phyloP scores from a whole-genome alignment of 192 early-diverging fungal species.

The Rhizoclosmatium globosum region DNA sequence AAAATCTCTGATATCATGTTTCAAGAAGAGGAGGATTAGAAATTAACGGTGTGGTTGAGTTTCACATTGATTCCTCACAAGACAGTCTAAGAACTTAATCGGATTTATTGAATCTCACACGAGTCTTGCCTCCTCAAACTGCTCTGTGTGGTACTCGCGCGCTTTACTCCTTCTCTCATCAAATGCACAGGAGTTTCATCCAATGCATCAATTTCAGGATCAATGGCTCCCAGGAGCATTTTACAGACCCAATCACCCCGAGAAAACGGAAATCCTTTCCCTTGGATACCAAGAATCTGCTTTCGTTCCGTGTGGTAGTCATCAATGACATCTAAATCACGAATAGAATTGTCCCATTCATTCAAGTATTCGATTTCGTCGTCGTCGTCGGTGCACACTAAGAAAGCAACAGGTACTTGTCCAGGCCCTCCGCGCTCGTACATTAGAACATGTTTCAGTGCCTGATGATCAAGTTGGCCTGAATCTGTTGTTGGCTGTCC shows the following conservation, averaged over 20 bases:
- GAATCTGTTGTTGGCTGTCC: constrained; percentile 22
- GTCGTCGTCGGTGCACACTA: constrained; percentile 35
- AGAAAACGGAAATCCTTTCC: constrained; percentile 21
- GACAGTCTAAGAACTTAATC: no score
- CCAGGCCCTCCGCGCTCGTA: constrained; percentile 18
- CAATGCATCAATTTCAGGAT: constrained; percentile 33
- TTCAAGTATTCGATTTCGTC: constrained; percentile 27
- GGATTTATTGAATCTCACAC: no score
- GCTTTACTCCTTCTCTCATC: not conserved
- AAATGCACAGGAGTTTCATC: not conserved
- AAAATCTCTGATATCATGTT: no score
- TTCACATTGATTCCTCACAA: no score
- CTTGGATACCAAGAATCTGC: constrained; percentile 22
- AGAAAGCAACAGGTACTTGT: constrained; percentile 16
- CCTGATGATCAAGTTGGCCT: constrained; percentile 16
- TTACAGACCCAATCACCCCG: constrained; percentile 38
- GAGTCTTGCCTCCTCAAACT: no score
- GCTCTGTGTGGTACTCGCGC: not conserved
- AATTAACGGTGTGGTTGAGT: no score
- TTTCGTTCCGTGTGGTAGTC: constrained; percentile 28
- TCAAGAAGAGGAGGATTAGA: no score
- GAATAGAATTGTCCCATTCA: constrained; percentile 24
- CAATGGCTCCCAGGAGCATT: constrained; percentile 24
- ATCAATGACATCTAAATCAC: constrained; percentile 24
- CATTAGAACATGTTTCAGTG: constrained; percentile 13